Base-by-base conservation (phyloP, 352 stramenopile species). In the Globisporangium paddicum region DNA sequence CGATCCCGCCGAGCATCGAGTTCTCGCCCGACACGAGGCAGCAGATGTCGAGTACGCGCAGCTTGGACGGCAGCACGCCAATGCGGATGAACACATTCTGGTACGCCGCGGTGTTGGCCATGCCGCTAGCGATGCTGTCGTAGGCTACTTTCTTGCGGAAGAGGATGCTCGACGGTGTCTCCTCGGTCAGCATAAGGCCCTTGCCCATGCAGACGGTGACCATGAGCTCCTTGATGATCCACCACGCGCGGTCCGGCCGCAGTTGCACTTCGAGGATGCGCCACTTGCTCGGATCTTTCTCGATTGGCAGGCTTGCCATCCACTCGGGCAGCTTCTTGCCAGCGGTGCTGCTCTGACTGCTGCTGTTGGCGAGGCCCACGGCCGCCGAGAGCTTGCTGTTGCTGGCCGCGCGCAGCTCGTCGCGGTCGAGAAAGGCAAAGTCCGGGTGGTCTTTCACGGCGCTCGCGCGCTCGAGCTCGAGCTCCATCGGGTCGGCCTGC, bases 171-270 rank as follows among this genome's bases (percentile, higher is more conserved):
- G 63, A 73, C 0, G 67, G 23, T 26, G 72, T 74, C 42, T 88
- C 77, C 32, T 88, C 76, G 2, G 67, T 58, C 25, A 93, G 52
- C 52, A 91, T 42, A 21, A 93, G 76, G 3, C 81, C 81, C 62
- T 90, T 86, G 40, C 72, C 66, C 35, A 93, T 93, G 67, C 83
- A 91, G 8, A 91, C 66, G 0, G 81, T 93, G 28, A 78, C 77
- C 25, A 91, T 64, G 14, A 93, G 80, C 66, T 91, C 83, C 45
- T 89, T 79, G n/a, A 93, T 82, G 52, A 93, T 50, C 13, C 79
- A 64, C 83, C 83, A 93, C 30, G 81, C 62, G 30, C 81, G 78
- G 32, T 93, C 82, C 0, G 82, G 80, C 3, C 82, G 82, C 23
- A 93, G 69, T 32, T 81, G 80, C 13, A 89, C 75, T 58, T 88